Conservation (phyloP, 495 filamentous ascomycete genomes). For the Rusavskia elegans region DNA sequence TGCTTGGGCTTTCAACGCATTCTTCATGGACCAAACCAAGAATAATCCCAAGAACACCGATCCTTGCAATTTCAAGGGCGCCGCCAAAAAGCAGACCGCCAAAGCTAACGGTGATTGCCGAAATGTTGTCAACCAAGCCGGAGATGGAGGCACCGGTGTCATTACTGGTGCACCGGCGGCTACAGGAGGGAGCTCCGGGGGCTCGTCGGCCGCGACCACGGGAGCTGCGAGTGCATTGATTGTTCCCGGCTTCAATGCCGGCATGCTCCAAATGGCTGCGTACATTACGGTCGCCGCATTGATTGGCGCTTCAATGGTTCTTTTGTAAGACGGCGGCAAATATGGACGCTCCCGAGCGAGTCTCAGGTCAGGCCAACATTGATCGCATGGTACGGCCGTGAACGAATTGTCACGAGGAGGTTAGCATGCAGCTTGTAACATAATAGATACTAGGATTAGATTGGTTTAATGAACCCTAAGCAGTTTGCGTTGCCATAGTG, state of each 20-base stretch:
- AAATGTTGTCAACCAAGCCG: conserved; percentile 42
- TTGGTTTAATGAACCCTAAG: background rate
- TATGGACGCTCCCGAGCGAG: background rate
- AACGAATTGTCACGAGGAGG: background rate
- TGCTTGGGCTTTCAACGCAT: conserved; percentile 64
- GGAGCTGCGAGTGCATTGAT: conserved; percentile 29
- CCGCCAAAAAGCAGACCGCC: conserved; percentile 34
- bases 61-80: conserved; percentile 67
- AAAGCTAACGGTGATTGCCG: conserved; percentile 28
- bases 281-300: conserved; percentile 52
- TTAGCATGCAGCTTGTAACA: background rate
- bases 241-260: conserved; percentile 41
- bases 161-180: conserved; percentile 38
- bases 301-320: conserved; percentile 58
- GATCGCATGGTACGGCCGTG: too few species aligned
- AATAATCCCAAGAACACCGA: conserved; percentile 20
- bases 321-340: conserved; percentile 40
- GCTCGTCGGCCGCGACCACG: conserved; percentile 24
- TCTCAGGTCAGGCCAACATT: too few species aligned
- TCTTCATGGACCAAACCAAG: conserved; percentile 49
- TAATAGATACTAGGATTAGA: background rate
- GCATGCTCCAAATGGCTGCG: conserved; percentile 46
- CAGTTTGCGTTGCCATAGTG: background rate
- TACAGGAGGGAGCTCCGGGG: conserved; percentile 21
- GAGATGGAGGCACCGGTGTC: conserved; percentile 45